Evolutionary conservation across 2,329 filamentous ascomycete species (phyloP), one percentile per base, ranked within the genome.

Genomic region (Zasmidium citrigriseum): DNA sequence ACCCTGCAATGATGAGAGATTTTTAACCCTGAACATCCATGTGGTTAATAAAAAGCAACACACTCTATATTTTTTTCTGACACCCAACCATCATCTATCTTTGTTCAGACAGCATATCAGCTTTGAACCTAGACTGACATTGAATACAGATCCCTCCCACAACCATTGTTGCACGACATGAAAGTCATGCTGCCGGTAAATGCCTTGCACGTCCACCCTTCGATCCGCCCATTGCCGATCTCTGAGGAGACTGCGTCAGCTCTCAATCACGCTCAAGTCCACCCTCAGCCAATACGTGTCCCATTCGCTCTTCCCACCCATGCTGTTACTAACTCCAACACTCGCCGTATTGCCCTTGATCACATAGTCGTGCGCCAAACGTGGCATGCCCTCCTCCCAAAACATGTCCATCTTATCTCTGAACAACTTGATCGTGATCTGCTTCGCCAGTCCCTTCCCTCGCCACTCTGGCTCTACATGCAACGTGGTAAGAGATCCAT

Each of bases 11-110:
- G 85, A 88, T 87, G 82, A 87, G 75, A 76, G 62, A 74, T 86
- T 86, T 87, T 87, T 87, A 87, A 87, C 84, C 78, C 84, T 79
- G 80, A 86, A 75, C 70, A 27, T 57, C 79, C 58, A 75, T 86
- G 84, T 85, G 77, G 83, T 86, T 82, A 80, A 80, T n/a, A 82
- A 77, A 78, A 81, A 85, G 84, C 83, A 85, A 83, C 79, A 83
- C 80, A 87, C 83, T 87, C 84, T 87, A 87, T n/a, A 87, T 87
- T 87, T 87, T 87, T 87, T 86, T 75, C 83, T 86, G 85, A 87
- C 76, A 72, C 46, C 18, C 10, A 11, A n/a, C 27, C n/a, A 22
- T 38, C n/a, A 23, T 21, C 20, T 45, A 14, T 23, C 11, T 16
- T 24, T 24, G 21, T 14, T 22, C 21, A 9, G 21, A 34, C 14